Evolutionary conservation across 2,329 filamentous ascomycete genomes (phyloP).

Genomic region (Phaeophleospora eucalypticola): DNA sequence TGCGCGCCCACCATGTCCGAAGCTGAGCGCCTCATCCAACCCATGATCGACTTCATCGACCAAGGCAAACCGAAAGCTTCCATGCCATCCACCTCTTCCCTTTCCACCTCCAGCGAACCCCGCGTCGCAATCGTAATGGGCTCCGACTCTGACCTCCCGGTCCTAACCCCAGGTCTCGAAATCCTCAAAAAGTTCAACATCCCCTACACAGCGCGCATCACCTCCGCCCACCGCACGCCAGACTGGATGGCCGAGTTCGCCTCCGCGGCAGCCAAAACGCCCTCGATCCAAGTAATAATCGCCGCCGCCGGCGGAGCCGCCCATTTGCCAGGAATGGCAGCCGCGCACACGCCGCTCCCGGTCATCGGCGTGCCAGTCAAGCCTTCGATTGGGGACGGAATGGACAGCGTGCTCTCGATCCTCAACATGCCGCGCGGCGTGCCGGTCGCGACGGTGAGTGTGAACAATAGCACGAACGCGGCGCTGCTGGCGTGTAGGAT

Average conservation of each 20-base stretch:
- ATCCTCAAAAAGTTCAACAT: slow-evolving; percentile 67
- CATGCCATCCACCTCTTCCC: slow-evolving; percentile 10
- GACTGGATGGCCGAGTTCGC: slow-evolving; percentile 46
- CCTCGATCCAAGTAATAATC: slow-evolving; percentile 45
- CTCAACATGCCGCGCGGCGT: slow-evolving; percentile 50
- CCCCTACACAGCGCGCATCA: slow-evolving; percentile 69
- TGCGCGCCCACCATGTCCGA: slow-evolving; percentile 64
- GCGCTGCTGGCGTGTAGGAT: slow-evolving; percentile 46
- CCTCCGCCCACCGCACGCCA: slow-evolving; percentile 61
- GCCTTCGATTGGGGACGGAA: slow-evolving; percentile 47
- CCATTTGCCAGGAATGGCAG: slow-evolving; percentile 51
- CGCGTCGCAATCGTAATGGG: slow-evolving; percentile 79
- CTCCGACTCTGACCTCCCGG: slow-evolving; percentile 70
- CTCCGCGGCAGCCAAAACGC: slow-evolving; percentile 33
- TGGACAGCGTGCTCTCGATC: slow-evolving; percentile 49
- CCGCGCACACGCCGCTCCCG: slow-evolving; percentile 46
- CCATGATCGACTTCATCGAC: slow-evolving; percentile 64
- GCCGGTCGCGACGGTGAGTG: slow-evolving; percentile 40
- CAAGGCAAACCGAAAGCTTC: slow-evolving; percentile 34
- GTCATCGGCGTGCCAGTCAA: slow-evolving; percentile 52
- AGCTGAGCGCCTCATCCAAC: slow-evolving; percentile 64
- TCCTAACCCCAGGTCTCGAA: slow-evolving; percentile 62
- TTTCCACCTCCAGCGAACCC: slow-evolving; percentile 37
- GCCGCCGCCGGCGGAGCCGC: slow-evolving; percentile 48
- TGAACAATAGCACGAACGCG: slow-evolving; percentile 46